phyloP scores from a whole-genome alignment of 345 rosid genomes.

The Lenwebbia sp. region DNA sequence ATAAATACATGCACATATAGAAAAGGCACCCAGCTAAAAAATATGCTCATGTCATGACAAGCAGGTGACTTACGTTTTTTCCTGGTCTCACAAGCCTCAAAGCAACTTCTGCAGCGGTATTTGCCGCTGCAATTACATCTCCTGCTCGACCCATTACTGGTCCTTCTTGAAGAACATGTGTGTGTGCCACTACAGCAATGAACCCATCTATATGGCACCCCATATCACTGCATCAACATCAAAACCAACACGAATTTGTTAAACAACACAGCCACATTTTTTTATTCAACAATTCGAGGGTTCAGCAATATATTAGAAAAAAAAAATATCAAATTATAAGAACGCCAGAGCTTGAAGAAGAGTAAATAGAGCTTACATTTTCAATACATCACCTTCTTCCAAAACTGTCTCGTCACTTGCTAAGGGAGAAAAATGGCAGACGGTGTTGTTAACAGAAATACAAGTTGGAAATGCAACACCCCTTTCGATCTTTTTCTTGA shows the following conservation, averaged over 20 bases:
- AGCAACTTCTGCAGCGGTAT: constrained; percentile 97
- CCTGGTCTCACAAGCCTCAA: constrained; percentile 97
- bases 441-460: constrained; percentile 75
- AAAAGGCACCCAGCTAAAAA: not conserved
- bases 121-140: constrained; percentile 89
- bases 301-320: not conserved
- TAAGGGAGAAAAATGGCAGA: constrained; percentile 88
- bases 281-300: not conserved
- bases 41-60: not conserved
- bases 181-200: constrained; percentile 88
- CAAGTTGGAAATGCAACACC: constrained; percentile 98
- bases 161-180: constrained; percentile 73
- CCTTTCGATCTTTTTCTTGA: constrained; percentile 80
- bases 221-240: constrained; percentile 50
- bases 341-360: not conserved
- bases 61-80: constrained; percentile 49
- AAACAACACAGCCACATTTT: not conserved
- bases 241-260: not conserved
- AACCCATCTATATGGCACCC: constrained; percentile 99
- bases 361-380: constrained; percentile 46
- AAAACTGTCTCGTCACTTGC: constrained; percentile 64
- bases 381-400: constrained; percentile 84
- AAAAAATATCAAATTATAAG: not conserved
- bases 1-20: not conserved
- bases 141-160: constrained; percentile 66